A percentile compares a stretch with the other conserved stretches of the same genome.
phyloP scores from a whole-genome alignment of 176 grass and related monocot species.

The Musa beccarii region DNA sequence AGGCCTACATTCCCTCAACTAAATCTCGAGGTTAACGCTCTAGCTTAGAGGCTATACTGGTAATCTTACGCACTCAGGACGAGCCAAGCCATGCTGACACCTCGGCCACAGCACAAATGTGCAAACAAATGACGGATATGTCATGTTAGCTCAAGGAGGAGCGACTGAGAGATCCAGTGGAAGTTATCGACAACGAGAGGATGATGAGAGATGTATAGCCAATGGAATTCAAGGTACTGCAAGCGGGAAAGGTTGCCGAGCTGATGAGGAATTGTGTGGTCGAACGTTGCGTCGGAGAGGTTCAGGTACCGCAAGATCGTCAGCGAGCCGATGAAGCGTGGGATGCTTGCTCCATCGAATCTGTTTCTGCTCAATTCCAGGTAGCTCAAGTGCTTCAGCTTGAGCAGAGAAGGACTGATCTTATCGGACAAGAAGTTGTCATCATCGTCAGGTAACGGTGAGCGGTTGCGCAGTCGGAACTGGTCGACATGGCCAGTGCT shows the following conservation, averaged over 20 bases:
- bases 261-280: conserved; percentile 11
- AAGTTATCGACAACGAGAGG: background rate
- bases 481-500: background rate
- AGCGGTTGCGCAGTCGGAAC: conserved; percentile 12
- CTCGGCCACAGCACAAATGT: no score
- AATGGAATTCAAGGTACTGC: conserved; percentile 13
- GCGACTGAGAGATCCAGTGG: no score
- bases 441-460: background rate
- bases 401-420: conserved; percentile 24
- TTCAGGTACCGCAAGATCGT: conserved; percentile 25
- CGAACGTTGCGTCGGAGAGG: conserved; percentile 13
- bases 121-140: no score
- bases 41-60: no score
- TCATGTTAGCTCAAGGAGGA: no score
- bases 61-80: no score
- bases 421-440: conserved; percentile 2
- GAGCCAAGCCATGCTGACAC: no score
- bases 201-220: no score
- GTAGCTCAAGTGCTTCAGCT: conserved; percentile 5
- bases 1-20: no score
- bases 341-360: conserved; percentile 12
- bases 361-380: conserved; percentile 35
- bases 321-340: conserved; percentile 16
- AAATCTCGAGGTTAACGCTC: no score
- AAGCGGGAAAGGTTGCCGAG: conserved; percentile 34